These are phyloP conservation scores for Alternaria arbusti DNA, from an alignment of 2,329 filamentous ascomycete species.

Conservation along the genomic window DNA sequence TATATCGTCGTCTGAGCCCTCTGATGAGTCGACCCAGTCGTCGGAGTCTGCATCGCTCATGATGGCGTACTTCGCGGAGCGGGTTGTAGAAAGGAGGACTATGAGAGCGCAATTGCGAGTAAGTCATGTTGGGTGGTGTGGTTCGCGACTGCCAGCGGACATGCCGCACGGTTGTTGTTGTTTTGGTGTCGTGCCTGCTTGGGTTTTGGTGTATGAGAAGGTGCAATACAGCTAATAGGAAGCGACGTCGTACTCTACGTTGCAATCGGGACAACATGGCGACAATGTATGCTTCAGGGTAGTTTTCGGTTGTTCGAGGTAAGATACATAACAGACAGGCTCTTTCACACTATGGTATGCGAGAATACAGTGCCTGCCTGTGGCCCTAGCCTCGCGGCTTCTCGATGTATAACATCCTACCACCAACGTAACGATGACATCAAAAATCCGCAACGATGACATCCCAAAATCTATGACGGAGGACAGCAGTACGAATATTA, in stretches of 20 bases:
- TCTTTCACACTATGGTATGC: no score
- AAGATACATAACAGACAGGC: no score
- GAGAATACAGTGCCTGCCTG: no score
- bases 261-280: background rate
- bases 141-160: background rate
- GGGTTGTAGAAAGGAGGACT: background rate
- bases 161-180: background rate
- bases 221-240: background rate
- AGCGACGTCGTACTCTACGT: background rate
- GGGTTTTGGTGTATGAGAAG: background rate
- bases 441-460: background rate
- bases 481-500: background rate
- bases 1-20: background rate
- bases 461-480: background rate
- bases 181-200: background rate
- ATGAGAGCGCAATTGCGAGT: background rate
- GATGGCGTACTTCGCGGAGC: background rate
- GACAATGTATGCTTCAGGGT: background rate
- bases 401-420: background rate
- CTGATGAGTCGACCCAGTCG: conserved; percentile 3
- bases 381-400: background rate
- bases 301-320: no score
- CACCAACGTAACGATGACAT: background rate
- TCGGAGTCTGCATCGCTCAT: conserved; percentile 5
- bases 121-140: background rate